phyloP scores from a whole-genome alignment of 2,329 filamentous ascomycete species.

The Penicillium sp. region DNA sequence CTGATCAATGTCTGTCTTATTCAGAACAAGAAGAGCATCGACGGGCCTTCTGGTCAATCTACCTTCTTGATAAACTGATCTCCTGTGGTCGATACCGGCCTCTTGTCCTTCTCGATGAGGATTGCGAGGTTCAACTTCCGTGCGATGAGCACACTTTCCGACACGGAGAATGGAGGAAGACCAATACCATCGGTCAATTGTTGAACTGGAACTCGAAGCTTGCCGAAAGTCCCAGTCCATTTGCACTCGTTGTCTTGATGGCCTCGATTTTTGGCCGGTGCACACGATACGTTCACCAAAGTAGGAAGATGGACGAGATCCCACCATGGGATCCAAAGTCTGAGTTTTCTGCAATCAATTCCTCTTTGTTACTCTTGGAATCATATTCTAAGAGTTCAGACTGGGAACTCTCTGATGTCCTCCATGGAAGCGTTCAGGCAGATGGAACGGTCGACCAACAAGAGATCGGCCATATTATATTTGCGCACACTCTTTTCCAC shows the following conservation, averaged over 20 bases:
- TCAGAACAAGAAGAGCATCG: slow-evolving; percentile 30
- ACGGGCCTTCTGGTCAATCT: slow-evolving; percentile 33
- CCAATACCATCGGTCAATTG: slow-evolving; percentile 22
- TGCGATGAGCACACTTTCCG: slow-evolving; percentile 24
- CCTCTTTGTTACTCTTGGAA: slow-evolving; percentile 33
- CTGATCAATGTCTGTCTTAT: slow-evolving; percentile 14
- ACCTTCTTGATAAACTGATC: slow-evolving; percentile 32
- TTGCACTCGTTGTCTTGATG: slow-evolving; percentile 33
- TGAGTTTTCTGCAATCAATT: slow-evolving; percentile 34
- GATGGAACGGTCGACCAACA: too few species aligned
- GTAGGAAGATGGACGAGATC: slow-evolving; percentile 19
- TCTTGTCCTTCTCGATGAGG: slow-evolving; percentile 22
- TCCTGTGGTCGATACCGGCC: slow-evolving; percentile 27
- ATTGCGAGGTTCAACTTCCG: slow-evolving; percentile 28
- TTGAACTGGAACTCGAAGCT: slow-evolving; percentile 23
- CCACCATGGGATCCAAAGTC: slow-evolving; percentile 40
- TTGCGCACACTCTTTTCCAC: too few species aligned
- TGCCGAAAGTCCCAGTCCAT: slow-evolving; percentile 20
- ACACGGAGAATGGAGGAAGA: slow-evolving; percentile 18
- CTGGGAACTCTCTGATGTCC: too few species aligned
- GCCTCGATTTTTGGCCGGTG: slow-evolving; percentile 35
- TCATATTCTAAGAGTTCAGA: slow-evolving; percentile 26
- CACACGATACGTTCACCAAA: slow-evolving; percentile 30
- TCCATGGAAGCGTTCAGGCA: too few species aligned
- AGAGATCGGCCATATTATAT: too few species aligned